Percentiles rank a stretch among this genome's conserved stretches.
Evolutionary conservation across 2,329 filamentous ascomycete species (phyloP).

Genomic region (Alternaria angustiovoidea): DNA sequence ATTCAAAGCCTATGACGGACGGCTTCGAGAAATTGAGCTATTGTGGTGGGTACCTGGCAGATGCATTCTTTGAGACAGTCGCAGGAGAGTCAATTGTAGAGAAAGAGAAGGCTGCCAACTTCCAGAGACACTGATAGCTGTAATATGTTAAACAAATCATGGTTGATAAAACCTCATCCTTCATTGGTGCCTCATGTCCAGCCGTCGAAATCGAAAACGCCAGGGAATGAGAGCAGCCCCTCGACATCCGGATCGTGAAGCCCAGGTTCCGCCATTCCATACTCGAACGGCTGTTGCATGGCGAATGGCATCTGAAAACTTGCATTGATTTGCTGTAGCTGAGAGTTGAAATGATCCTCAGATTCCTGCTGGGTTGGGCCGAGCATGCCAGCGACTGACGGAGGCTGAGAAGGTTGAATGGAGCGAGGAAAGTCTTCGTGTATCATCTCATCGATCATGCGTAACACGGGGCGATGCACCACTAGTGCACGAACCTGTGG

Average conservation of each 20-base stretch:
- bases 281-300: conserved; percentile 16
- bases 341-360: not conserved
- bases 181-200: conserved; percentile 1
- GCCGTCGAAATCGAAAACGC: conserved; percentile 20
- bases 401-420: not conserved
- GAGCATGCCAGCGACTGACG: conserved; percentile 16
- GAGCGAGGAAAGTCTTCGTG: conserved; percentile 24
- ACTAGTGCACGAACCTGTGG: conserved; percentile 21
- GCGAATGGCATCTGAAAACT: conserved; percentile 25
- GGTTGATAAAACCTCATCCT: not conserved
- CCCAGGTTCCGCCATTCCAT: not conserved
- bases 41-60: conserved; percentile 48
- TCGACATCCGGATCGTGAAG: conserved; percentile 15
- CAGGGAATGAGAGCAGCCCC: conserved; percentile 21
- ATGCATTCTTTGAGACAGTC: conserved; percentile 50
- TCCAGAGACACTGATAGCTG: not conserved
- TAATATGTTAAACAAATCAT: not conserved
- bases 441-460: conserved; percentile 32
- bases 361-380: not conserved
- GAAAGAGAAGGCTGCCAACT: conserved; percentile 7
- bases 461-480: conserved; percentile 28
- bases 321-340: conserved; percentile 2
- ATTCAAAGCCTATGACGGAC: conserved; percentile 39
- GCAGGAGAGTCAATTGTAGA: conserved; percentile 37
- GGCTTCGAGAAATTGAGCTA: conserved; percentile 51